phyloP scores from a whole-genome alignment of 805 yeast genomes.

The Komagataella pastoris region DNA sequence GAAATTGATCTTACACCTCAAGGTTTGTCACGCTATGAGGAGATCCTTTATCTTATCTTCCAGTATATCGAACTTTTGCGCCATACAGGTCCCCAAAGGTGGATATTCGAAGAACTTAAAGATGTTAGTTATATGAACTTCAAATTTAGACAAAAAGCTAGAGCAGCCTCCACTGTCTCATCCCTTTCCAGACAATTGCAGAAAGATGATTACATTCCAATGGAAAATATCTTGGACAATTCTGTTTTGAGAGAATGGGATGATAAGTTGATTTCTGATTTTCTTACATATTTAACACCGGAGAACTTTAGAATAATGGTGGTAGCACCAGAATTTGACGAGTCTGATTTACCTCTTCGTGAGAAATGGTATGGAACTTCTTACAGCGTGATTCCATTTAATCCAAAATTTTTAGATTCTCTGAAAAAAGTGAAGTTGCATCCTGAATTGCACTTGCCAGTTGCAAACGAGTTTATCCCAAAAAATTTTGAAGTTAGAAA shows the following conservation, averaged over 20 bases:
- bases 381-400: conserved; percentile 36
- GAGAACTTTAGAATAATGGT: conserved; percentile 49
- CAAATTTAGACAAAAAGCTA: conserved; percentile 66
- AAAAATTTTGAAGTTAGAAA: conserved; percentile 54
- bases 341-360: conserved; percentile 23
- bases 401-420: conserved; percentile 20
- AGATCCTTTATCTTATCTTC: conserved; percentile 46
- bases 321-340: conserved; percentile 35
- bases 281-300: conserved; percentile 34
- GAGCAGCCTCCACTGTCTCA: conserved; percentile 65
- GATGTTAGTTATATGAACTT: conserved; percentile 59
- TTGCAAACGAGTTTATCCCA: conserved; percentile 71
- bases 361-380: conserved; percentile 93
- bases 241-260: conserved; percentile 46
- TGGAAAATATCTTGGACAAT: conserved; percentile 45
- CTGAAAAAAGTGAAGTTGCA: conserved; percentile 18
- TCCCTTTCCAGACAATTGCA: conserved; percentile 49
- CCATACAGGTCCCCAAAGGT: conserved; percentile 49
- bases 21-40: conserved; percentile 55
- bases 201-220: conserved; percentile 41
- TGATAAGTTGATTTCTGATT: conserved; percentile 35
- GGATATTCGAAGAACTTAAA: conserved; percentile 70
- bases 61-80: conserved; percentile 59
- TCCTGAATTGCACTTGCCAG: conserved; percentile 43
- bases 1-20: conserved; percentile 63